These are phyloP conservation scores for Dictyostelium purpureum DNA, from an alignment of 78 protist species.

Conservation along the genomic window DNA sequence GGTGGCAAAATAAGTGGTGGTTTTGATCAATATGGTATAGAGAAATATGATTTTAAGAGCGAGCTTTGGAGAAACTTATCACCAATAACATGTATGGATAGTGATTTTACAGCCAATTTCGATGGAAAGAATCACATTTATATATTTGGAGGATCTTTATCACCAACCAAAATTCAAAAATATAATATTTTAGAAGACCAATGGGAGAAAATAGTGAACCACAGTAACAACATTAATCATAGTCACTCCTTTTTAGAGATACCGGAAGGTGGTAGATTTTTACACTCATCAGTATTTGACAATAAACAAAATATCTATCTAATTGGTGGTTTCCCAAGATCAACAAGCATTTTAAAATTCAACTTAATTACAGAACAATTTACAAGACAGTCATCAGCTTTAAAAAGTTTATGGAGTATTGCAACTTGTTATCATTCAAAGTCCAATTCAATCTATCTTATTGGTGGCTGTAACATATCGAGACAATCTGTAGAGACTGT, in stretches of 20 bases:
- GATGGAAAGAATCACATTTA: conserved; percentile 35
- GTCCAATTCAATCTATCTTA: conserved; percentile 11
- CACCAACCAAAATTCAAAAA: conserved; percentile 23
- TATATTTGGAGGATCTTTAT: conserved; percentile 55
- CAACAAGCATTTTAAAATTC: conserved; percentile 11
- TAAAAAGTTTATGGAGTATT: not conserved
- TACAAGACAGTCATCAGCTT: not conserved
- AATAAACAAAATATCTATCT: conserved; percentile 41
- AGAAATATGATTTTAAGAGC: conserved; percentile 27
- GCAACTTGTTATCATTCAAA: not conserved
- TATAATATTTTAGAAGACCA: conserved; percentile 24
- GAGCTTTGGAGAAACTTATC: conserved; percentile 21
- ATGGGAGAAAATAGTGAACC: conserved; percentile 13
- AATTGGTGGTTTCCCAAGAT: conserved; percentile 60
- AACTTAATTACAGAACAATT: conserved; percentile 31
- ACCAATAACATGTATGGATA: conserved; percentile 46
- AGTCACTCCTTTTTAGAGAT: conserved; percentile 9
- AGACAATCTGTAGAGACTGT: conserved; percentile 14
- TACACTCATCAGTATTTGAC: conserved; percentile 48
- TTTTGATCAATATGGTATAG: conserved; percentile 43
- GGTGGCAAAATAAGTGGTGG: conserved; percentile 48
- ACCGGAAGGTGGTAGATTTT: conserved; percentile 64
- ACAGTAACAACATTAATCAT: not conserved
- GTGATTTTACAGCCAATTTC: conserved; percentile 41
- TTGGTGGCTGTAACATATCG: conserved; percentile 70